Percentiles rank a stretch among this genome's conserved stretches.
phyloP scores from a whole-genome alignment of 768 basidiomycete genomes.

The Russula compacta region DNA sequence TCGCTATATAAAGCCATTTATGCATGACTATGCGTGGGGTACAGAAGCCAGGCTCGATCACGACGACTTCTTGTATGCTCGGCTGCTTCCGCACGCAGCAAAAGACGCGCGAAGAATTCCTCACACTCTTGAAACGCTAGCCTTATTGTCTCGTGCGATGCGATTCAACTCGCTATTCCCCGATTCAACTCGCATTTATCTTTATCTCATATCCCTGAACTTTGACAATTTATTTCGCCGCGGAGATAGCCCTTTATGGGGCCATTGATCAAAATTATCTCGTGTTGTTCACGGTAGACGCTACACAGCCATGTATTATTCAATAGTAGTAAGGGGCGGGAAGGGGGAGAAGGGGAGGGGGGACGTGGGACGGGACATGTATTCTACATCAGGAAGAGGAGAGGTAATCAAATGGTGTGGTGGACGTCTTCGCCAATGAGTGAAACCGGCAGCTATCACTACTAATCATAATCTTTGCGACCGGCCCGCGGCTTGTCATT shows the following conservation, averaged over 20 bases:
- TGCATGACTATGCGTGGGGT: constrained; percentile 99
- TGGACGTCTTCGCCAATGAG: neutral
- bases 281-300: neutral
- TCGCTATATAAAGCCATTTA: constrained; percentile 56
- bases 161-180: constrained; percentile 42
- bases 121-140: constrained; percentile 63
- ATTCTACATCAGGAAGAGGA: constrained; percentile 7
- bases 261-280: neutral
- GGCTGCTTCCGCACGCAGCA: constrained; percentile 98
- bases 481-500: constrained; percentile 44
- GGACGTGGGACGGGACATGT: neutral
- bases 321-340: constrained; percentile 1
- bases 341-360: neutral
- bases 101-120: constrained; percentile 96
- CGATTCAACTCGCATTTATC: constrained; percentile 33
- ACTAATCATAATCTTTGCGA: constrained; percentile 42
- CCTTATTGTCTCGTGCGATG: neutral
- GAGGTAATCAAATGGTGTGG: neutral
- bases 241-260: constrained; percentile 6
- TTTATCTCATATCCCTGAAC: constrained; percentile 22
- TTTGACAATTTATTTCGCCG: neutral
- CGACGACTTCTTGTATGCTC: constrained; percentile 95
- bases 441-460: neutral
- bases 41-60: constrained; percentile 93
- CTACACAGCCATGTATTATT: constrained; percentile 12